These are phyloP conservation scores for Tylopilus subfusipes DNA, from an alignment of 768 basidiomycete species.

Conservation along the genomic window DNA sequence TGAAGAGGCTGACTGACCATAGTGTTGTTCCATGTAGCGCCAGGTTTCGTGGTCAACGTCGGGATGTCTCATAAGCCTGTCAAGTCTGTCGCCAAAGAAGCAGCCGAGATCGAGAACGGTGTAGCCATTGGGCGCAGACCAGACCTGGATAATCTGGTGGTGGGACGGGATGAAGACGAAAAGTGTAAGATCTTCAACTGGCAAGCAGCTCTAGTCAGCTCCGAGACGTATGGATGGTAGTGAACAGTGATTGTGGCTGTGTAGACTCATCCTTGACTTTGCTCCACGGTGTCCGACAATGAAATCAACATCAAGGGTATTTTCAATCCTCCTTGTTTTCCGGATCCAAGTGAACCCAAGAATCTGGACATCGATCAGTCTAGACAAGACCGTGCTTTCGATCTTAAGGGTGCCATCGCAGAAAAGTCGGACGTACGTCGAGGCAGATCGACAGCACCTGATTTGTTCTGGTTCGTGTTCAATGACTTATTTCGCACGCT, in stretches of 20 bases:
- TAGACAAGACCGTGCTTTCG: constrained; percentile 75
- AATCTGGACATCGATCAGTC: constrained; percentile 76
- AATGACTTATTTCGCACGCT: too few relatives aligned
- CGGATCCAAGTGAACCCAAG: constrained; percentile 92
- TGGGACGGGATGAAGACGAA: too few relatives aligned
- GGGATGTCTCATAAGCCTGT: constrained; percentile 36
- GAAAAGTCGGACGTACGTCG: too few relatives aligned
- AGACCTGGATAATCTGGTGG: too few relatives aligned
- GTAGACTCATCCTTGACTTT: constrained; percentile 10
- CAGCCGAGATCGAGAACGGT: constrained; percentile 59
- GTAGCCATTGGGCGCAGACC: constrained; percentile 55
- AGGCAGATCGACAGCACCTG: too few relatives aligned
- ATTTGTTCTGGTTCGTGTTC: too few relatives aligned
- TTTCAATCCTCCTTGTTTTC: too few relatives aligned
- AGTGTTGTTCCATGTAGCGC: constrained; percentile 39
- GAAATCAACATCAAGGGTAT: constrained; percentile 72
- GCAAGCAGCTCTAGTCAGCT: too few relatives aligned
- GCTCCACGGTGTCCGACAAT: constrained; percentile 48
- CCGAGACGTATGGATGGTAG: too few relatives aligned
- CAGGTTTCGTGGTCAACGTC: constrained; percentile 41
- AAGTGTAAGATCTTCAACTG: too few relatives aligned
- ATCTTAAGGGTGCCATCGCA: constrained; percentile 90
- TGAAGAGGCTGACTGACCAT: constrained; percentile 37
- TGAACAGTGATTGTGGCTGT: constrained; percentile 9
- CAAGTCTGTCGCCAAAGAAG: constrained; percentile 56